Evolutionary conservation across 257 asterid species (phyloP).

Genomic region (Lantana camara): DNA sequence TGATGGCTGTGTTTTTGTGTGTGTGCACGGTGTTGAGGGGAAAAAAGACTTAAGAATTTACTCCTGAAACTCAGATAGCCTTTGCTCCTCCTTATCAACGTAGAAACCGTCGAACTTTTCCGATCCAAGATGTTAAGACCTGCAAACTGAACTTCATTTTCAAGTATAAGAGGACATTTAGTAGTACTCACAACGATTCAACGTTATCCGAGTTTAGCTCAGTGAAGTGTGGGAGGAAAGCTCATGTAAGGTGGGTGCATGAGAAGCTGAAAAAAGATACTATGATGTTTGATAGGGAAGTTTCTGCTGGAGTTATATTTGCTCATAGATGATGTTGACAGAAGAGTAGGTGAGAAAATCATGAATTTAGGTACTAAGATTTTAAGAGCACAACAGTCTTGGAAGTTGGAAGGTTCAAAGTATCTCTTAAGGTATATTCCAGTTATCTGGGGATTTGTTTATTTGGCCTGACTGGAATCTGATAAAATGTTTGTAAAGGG

Average conservation of each 20-base stretch:
- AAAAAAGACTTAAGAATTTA: slow-evolving; percentile 14
- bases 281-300: slow-evolving; percentile 4
- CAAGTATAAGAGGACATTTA: neutral
- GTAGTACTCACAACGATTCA: neutral
- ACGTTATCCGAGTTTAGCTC: neutral
- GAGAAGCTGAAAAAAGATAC: slow-evolving; percentile 18
- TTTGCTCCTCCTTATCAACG: slow-evolving; percentile 42
- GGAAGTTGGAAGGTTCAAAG: slow-evolving; percentile 42
- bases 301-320: slow-evolving; percentile 19
- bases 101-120: slow-evolving; percentile 53
- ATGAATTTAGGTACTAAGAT: slow-evolving; percentile 24
- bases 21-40: slow-evolving; percentile 19
- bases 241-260: slow-evolving; percentile 15
- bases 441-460: slow-evolving; percentile 27
- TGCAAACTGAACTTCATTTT: slow-evolving; percentile 11
- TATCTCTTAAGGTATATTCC: slow-evolving; percentile 50
- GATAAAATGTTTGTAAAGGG: slow-evolving; percentile 26
- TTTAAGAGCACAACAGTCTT: slow-evolving; percentile 30
- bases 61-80: slow-evolving; percentile 16
- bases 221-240: neutral
- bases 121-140: slow-evolving; percentile 30
- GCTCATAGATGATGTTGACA: slow-evolving; percentile 27
- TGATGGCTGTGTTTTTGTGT: neutral
- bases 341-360: slow-evolving; percentile 23
- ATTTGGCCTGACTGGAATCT: slow-evolving; percentile 26